phyloP scores from a whole-genome alignment of 1,284 basidiomycete genomes.

The Rhodofomes roseus region DNA sequence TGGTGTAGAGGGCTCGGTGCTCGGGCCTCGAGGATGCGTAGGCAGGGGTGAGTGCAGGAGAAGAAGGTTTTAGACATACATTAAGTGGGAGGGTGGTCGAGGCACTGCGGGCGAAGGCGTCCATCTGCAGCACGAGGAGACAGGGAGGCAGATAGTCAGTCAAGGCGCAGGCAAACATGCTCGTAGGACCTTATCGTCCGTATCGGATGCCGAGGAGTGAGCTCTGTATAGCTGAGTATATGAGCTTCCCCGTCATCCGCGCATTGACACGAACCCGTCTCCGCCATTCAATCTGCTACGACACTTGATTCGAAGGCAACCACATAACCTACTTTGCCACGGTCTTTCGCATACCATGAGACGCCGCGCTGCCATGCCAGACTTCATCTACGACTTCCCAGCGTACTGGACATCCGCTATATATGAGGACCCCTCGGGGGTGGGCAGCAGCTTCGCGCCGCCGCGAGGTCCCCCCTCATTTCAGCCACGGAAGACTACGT shows the following conservation, averaged over 20 bases:
- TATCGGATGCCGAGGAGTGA: background rate
- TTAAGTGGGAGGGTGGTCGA: background rate
- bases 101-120: conserved; percentile 12
- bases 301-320: background rate
- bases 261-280: background rate
- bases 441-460: background rate
- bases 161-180: background rate
- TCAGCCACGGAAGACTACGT: background rate
- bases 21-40: background rate
- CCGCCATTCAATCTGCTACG: background rate
- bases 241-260: conserved; percentile 1
- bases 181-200: conserved; percentile 9
- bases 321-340: background rate
- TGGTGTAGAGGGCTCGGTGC: too few species aligned
- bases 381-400: background rate
- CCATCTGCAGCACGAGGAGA: conserved; percentile 27
- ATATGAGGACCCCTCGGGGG: background rate
- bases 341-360: background rate
- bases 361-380: background rate
- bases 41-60: background rate
- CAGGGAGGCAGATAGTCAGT: conserved; percentile 22
- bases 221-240: background rate
- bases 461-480: background rate
- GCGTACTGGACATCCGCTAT: background rate
- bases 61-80: background rate